Evolutionary conservation across 139 green algal species (phyloP), one percentile per base, ranked within the genome.

Genomic region (Chlorella ohadii): DNA sequence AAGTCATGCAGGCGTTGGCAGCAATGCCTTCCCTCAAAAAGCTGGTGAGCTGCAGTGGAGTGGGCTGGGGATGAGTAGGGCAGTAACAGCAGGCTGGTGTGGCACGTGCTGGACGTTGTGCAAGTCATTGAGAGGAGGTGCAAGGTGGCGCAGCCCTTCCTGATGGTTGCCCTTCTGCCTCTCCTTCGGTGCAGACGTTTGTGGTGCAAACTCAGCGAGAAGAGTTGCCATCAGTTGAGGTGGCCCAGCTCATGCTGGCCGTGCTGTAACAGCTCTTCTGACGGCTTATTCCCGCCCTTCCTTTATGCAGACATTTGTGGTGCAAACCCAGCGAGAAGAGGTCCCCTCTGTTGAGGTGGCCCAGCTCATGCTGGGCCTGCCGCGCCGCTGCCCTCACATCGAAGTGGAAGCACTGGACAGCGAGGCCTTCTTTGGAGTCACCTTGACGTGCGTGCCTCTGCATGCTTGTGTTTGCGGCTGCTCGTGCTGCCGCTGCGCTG

Each of bases 131-230:
- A n/a, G n/a, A n/a, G n/a, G n/a, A n/a, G n/a, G n/a, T n/a, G n/a
- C n/a, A n/a, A n/a, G n/a, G n/a, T n/a, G n/a, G n/a, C n/a, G n/a
- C n/a, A n/a, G n/a, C n/a, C n/a, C n/a, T n/a, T n/a, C n/a, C n/a
- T n/a, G n/a, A n/a, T n/a, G n/a, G n/a, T n/a, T n/a, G 44, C 44
- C 44, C 44, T 9, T 51, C 7, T 16, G 7, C 44, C 44, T 6
- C 44, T 51, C 7, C 44, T 9, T 9, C 44, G 6, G 44, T 51
- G 6, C 44, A 51, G 13, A 64, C 72, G 0, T 79, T 79, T 47
- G 72, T 79, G 72, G 72, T 79, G 72, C 72, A 78, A 28, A 64
- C 72, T 17, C 72, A 78, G 72, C 39, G 61, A 44, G 23, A 39
- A 2, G 28, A 19, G 25, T 20, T 34, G 27, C 12, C 51, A 59